Evolutionary conservation across 129 eudicot species (phyloP).

Genomic region (Saussurea involucrata): DNA sequence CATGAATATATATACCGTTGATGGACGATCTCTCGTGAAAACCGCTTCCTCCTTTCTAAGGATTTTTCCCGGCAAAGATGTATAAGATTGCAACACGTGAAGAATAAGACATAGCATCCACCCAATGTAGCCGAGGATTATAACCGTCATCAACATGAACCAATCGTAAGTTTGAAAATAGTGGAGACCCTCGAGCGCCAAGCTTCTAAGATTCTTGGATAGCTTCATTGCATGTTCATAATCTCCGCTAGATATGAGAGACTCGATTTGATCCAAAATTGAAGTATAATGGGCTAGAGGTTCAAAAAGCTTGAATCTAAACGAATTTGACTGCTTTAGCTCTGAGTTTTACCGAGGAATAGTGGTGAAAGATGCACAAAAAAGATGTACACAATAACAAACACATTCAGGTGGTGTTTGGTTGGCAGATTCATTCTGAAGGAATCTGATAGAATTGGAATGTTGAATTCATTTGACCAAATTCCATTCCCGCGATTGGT

Average conservation of each 20-base stretch:
- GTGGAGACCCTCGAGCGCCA: conserved; percentile 84
- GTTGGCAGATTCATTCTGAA: too few species aligned
- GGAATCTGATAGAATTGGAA: too few species aligned
- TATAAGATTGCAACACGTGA: conserved; percentile 90
- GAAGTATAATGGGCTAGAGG: conserved; percentile 62
- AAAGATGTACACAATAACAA: not conserved
- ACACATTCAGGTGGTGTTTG: not conserved
- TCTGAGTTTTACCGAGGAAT: conserved; percentile 53
- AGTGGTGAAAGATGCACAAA: conserved; percentile 24
- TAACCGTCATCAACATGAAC: conserved; percentile 90
- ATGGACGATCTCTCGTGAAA: conserved; percentile 35
- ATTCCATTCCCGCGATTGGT: too few species aligned
- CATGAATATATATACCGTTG: conserved; percentile 73
- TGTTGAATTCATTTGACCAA: too few species aligned
- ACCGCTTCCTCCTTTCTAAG: conserved; percentile 51
- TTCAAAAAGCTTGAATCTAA: conserved; percentile 75
- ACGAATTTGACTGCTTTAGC: conserved; percentile 66
- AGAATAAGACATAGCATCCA: conserved; percentile 88
- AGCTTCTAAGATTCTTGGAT: conserved; percentile 69
- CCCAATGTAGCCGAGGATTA: conserved; percentile 90
- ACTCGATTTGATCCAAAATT: conserved; percentile 62
- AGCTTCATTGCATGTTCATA: conserved; percentile 69
- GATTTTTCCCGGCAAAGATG: conserved; percentile 58
- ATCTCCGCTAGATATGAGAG: conserved; percentile 48
- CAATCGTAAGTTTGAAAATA: conserved; percentile 99